Conservation (phyloP, 2,329 filamentous ascomycete species). For the Fusarium multiceps region DNA sequence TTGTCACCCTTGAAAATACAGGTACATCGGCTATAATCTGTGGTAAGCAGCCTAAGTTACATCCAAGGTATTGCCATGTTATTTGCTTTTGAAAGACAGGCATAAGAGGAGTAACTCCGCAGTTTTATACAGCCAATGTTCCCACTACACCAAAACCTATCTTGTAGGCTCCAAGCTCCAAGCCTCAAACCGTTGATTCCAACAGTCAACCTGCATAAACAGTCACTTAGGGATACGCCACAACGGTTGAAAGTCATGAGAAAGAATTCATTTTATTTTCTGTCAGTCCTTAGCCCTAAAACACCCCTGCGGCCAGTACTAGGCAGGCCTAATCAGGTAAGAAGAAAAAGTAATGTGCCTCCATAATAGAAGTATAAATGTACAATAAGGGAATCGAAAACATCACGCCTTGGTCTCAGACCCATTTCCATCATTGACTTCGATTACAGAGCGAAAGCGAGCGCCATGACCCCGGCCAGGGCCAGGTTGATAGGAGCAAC, state of each 20-base stretch:
- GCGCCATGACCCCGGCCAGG: conserved; percentile 25
- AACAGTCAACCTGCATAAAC: neutral
- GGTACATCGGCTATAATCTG: neutral
- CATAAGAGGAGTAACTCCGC: neutral
- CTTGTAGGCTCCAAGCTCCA: neutral
- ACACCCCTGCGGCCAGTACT: conserved; percentile 16
- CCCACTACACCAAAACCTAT: neutral
- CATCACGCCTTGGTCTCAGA: neutral
- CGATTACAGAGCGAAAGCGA: conserved; percentile 27
- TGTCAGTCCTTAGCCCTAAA: conserved; percentile 9
- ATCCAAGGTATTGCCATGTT: neutral
- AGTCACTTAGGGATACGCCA: neutral
- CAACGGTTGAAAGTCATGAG: neutral
- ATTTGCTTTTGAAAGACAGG: neutral
- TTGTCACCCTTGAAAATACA: neutral
- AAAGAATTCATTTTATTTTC: conserved; percentile 17
- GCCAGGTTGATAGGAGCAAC: conserved; percentile 25
- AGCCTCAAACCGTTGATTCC: neutral
- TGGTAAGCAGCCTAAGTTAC: neutral
- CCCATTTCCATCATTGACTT: neutral
- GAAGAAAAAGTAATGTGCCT: conserved; percentile 4
- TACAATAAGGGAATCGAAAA: conserved; percentile 19
- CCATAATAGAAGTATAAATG: conserved; percentile 4
- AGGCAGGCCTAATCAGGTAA: conserved; percentile 16
- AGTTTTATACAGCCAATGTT: neutral